Evolutionary conservation across 345 rosid genomes (phyloP).

Genomic region (Odontarrhena argentea): DNA sequence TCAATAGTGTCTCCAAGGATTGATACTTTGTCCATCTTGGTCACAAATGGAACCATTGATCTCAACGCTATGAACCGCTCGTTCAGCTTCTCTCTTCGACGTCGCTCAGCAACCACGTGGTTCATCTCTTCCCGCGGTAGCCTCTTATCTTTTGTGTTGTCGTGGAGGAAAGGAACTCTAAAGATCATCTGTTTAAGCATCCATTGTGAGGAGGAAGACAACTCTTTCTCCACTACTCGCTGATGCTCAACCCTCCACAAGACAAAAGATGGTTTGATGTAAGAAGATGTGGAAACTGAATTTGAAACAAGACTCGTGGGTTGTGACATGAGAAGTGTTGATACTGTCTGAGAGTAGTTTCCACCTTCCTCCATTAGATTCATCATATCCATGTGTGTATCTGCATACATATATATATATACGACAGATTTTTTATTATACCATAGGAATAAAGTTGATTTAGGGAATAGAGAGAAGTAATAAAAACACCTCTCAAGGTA

Average conservation of each 20-base stretch:
- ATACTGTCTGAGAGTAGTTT: constrained; percentile 86
- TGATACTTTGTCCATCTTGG: constrained; percentile 98
- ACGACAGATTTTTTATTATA: constrained; percentile 1
- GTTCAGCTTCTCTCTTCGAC: constrained; percentile 91
- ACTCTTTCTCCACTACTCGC: constrained; percentile 41
- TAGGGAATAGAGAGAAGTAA: too few relatives aligned
- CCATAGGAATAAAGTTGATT: neutral
- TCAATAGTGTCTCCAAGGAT: constrained; percentile 94
- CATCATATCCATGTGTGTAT: constrained; percentile 43
- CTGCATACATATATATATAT: constrained; percentile 1
- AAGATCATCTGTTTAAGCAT: constrained; percentile 81
- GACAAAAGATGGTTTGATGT: constrained; percentile 64
- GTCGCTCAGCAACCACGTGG: constrained; percentile 92
- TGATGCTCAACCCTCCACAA: constrained; percentile 54
- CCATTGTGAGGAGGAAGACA: constrained; percentile 69
- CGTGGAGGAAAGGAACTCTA: constrained; percentile 75
- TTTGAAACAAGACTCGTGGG: constrained; percentile 52
- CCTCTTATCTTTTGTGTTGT: constrained; percentile 49
- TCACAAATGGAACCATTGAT: constrained; percentile 91
- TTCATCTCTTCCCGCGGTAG: constrained; percentile 73
- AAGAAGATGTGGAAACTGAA: constrained; percentile 41
- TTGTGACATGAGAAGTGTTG: constrained; percentile 75
- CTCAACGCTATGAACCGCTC: constrained; percentile 78
- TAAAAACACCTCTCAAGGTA: too few relatives aligned
- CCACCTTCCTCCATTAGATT: constrained; percentile 56